Conservation (phyloP, 2,329 filamentous ascomycete species). For the Endothia cerciana region DNA sequence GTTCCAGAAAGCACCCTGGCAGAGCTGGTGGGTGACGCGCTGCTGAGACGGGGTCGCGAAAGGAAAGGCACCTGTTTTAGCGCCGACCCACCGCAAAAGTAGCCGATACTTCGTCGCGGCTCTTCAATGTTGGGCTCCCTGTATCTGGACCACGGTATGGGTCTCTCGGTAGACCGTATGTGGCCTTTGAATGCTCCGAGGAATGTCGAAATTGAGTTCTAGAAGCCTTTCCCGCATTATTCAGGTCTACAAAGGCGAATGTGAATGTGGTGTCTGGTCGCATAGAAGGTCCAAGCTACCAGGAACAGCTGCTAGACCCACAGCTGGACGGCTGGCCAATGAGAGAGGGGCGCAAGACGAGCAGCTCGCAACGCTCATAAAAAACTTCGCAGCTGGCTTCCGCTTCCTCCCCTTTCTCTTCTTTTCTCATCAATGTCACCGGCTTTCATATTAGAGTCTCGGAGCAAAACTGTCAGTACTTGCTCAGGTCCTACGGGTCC, state of each 20-base stretch:
- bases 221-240: neutral
- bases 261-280: neutral
- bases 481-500: constrained; percentile 81
- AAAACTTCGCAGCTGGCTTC: constrained; percentile 36
- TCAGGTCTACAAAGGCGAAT: neutral
- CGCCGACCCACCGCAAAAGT: neutral
- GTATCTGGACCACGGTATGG: neutral
- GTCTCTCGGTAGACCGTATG: neutral
- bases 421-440: constrained; percentile 71
- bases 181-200: neutral
- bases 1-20: neutral
- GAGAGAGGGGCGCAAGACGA: constrained; percentile 5
- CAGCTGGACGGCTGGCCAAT: constrained; percentile 1
- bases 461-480: constrained; percentile 89
- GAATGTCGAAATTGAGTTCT: neutral
- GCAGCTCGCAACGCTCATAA: constrained; percentile 11
- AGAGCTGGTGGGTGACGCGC: constrained; percentile 1
- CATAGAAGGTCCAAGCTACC: neutral
- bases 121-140: neutral
- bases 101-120: constrained; percentile 34
- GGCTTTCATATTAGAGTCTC: constrained; percentile 99
- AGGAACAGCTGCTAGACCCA: neutral
- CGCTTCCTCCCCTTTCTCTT: constrained; percentile 45
- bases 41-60: constrained; percentile 13
- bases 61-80: constrained; percentile 7